Evolutionary conservation across 306 rosid species (phyloP).

Genomic region (Fagus sylvatica): DNA sequence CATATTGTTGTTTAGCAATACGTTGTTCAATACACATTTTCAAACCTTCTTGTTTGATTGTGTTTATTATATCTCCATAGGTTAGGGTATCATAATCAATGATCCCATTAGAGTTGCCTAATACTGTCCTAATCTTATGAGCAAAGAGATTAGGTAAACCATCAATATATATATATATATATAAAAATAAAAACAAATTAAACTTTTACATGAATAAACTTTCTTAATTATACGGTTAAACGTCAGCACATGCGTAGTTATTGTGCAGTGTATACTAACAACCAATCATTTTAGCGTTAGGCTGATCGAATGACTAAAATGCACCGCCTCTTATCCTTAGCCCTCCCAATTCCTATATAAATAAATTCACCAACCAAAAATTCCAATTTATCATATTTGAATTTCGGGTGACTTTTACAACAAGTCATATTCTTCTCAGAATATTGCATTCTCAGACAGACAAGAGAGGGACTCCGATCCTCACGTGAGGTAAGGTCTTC

Average conservation of each 20-base stretch:
- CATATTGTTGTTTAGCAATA: no score
- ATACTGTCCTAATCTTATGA: no score
- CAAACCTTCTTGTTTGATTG: no score
- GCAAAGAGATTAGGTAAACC: no score
- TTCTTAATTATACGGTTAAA: background rate
- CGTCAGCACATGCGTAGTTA: slow-evolving; percentile 27
- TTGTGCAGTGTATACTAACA: background rate
- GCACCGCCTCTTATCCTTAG: background rate
- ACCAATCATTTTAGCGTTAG: slow-evolving; percentile 3
- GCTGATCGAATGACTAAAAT: background rate
- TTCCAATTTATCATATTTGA: background rate
- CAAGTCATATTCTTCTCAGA: background rate
- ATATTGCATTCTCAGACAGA: slow-evolving; percentile 7
- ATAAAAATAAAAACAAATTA: no score
- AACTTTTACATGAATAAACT: no score
- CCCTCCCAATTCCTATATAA: slow-evolving; percentile 1
- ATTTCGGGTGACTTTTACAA: background rate
- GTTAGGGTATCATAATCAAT: no score
- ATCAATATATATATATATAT: no score
- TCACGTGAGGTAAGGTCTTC: slow-evolving; percentile 19
- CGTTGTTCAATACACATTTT: no score
- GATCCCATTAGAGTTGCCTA: no score
- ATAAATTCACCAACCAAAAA: background rate
- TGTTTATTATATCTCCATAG: no score
- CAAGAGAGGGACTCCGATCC: background rate